Conservation (phyloP, 2,329 filamentous ascomycete species). For the Lasiodiplodia sp. region DNA sequence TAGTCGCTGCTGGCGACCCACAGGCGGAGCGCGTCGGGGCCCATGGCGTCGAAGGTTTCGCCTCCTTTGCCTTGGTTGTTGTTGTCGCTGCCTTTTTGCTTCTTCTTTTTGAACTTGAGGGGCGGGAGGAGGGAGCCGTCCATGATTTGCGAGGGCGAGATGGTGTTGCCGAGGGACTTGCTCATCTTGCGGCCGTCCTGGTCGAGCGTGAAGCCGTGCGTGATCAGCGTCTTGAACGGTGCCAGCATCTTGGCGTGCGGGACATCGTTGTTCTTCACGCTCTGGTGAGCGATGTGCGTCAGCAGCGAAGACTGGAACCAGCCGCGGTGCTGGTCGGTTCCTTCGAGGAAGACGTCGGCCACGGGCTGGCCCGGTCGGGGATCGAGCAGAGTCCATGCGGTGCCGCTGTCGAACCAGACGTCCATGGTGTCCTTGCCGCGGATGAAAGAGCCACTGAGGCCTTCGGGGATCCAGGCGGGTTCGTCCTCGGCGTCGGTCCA, state of each 20-base stretch:
- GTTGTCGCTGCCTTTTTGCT: conserved; percentile 45
- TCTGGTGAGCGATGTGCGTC: conserved; percentile 76
- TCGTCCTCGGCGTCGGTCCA: conserved; percentile 85
- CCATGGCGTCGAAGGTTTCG: conserved; percentile 71
- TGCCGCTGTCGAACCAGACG: conserved; percentile 99
- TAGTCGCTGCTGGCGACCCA: conserved; percentile 95
- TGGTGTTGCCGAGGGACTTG: conserved; percentile 91
- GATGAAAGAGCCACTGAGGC: conserved; percentile 67
- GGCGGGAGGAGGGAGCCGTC: conserved; percentile 79
- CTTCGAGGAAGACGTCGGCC: conserved; percentile 92
- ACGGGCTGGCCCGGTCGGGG: conserved; percentile 49
- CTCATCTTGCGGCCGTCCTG: conserved; percentile 96
- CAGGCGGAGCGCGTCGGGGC: conserved; percentile 84
- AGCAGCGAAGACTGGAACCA: conserved; percentile 98
- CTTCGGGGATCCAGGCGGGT: conserved; percentile 74
- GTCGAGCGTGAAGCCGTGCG: conserved; percentile 94
- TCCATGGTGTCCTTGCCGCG: conserved; percentile 97
- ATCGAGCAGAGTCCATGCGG: conserved; percentile 74
- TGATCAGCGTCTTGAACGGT: conserved; percentile 89
- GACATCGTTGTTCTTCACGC: conserved; percentile 31
- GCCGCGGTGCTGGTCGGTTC: conserved; percentile 92
- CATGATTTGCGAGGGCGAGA: conserved; percentile 83
- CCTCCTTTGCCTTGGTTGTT: conserved; percentile 32
- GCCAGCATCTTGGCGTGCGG: conserved; percentile 53
- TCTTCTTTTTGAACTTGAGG: conserved; percentile 66